A percentile compares a stretch with the other conserved stretches of the same genome.
phyloP scores from a whole-genome alignment of 306 rosid species.

The Ormosia semicastrata region DNA sequence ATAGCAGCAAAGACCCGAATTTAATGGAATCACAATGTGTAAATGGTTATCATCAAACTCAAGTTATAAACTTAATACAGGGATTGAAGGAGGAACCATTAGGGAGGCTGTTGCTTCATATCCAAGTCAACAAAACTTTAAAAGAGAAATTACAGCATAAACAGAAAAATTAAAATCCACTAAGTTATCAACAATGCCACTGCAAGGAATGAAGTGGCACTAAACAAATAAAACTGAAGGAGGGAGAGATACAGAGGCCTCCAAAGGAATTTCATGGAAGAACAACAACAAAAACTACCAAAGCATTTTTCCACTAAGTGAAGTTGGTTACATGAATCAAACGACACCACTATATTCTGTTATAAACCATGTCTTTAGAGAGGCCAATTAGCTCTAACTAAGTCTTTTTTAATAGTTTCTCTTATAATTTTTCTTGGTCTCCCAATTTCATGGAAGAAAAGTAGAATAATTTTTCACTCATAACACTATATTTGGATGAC shows the following conservation, averaged over 20 bases:
- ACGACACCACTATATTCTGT: no score
- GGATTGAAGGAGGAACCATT: background rate
- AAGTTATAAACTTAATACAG: background rate
- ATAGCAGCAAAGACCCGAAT: background rate
- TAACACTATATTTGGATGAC: no score
- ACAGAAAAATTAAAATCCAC: background rate
- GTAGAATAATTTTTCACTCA: background rate
- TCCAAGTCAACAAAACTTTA: background rate
- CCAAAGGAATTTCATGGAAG: background rate
- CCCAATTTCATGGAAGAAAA: background rate
- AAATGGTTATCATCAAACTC: background rate
- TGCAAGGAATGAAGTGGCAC: background rate
- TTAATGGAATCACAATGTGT: background rate
- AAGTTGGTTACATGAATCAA: no score
- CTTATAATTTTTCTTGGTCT: no score
- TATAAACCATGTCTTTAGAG: no score
- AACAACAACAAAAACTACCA: background rate
- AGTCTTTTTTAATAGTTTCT: no score
- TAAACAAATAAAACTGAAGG: background rate
- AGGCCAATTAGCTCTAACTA: no score
- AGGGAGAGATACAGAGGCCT: background rate
- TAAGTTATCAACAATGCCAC: background rate
- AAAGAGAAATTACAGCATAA: background rate
- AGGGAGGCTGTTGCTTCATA: background rate
- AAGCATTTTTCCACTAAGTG: no score